Percentiles rank a stretch among this genome's conserved stretches.
These are phyloP conservation scores for Marasmius sp. DNA, from an alignment of 1,284 basidiomycete genomes.

Conservation along the genomic window DNA sequence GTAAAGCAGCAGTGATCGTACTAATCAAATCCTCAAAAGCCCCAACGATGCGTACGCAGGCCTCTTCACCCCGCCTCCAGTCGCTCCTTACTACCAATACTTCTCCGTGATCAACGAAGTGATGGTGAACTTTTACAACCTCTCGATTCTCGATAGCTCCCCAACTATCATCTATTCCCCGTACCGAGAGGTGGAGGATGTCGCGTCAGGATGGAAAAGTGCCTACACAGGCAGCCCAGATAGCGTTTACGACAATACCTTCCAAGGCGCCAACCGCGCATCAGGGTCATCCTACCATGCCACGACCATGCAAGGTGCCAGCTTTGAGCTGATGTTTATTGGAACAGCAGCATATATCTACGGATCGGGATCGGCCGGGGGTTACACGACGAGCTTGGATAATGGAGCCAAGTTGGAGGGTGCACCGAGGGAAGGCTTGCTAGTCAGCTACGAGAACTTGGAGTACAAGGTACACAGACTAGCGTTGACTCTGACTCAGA, in stretches of 20 bases:
- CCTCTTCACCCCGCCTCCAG: no score
- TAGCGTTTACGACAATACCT: conserved; percentile 15
- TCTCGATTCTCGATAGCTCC: conserved; percentile 18
- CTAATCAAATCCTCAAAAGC: no score
- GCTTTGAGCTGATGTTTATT: conserved; percentile 14
- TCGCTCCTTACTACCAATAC: no score
- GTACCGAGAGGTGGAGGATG: conserved; percentile 7
- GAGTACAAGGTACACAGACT: conserved; percentile 15
- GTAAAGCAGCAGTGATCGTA: no score
- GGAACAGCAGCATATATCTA: conserved; percentile 17
- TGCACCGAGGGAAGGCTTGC: conserved; percentile 10
- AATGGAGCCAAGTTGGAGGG: conserved; percentile 7
- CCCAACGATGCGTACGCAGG: no score
- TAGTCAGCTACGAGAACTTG: conserved; percentile 16
- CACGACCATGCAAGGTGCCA: conserved; percentile 14
- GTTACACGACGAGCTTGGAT: conserved; percentile 18
- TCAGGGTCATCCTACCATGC: conserved; percentile 16
- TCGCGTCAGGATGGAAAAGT: conserved; percentile 12
- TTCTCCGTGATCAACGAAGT: background rate
- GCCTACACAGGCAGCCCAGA: conserved; percentile 15
- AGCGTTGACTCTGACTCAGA: conserved; percentile 11
- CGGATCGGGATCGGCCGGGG: conserved; percentile 17
- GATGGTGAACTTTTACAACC: conserved; percentile 9
- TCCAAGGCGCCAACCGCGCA: conserved; percentile 11
- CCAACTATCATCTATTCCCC: conserved; percentile 14